phyloP scores from a whole-genome alignment of 2,329 filamentous ascomycete genomes.

The Elsinoe arachidis region DNA sequence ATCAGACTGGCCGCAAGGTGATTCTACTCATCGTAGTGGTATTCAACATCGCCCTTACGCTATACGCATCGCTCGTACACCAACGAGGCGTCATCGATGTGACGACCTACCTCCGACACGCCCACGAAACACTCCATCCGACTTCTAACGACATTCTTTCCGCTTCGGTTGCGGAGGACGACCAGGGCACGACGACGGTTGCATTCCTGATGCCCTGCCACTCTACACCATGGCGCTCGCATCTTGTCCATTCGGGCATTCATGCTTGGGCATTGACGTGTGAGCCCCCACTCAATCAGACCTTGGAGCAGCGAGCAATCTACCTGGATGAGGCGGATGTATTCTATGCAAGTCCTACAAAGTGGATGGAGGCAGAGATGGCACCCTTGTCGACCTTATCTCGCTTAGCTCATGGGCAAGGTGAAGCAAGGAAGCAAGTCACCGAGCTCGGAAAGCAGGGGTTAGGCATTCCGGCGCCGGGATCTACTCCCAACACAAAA shows the following conservation, averaged over 20 bases:
- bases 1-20: constrained; percentile 36
- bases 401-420: not conserved
- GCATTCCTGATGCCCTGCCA: constrained; percentile 94
- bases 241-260: constrained; percentile 67
- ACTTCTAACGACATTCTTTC: constrained; percentile 28
- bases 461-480: constrained; percentile 14
- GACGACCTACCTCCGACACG: constrained; percentile 62
- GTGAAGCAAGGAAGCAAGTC: not conserved
- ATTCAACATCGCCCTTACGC: constrained; percentile 61
- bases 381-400: not conserved
- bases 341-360: constrained; percentile 62
- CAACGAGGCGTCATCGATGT: constrained; percentile 72
- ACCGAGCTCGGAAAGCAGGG: constrained; percentile 12
- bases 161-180: constrained; percentile 11
- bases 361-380: constrained; percentile 38
- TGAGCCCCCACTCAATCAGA: constrained; percentile 71
- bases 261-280: constrained; percentile 79
- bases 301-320: constrained; percentile 49
- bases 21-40: constrained; percentile 48
- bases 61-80: constrained; percentile 68
- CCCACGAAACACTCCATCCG: constrained; percentile 50
- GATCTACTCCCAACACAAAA: not conserved
- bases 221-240: constrained; percentile 87
- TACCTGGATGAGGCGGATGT: constrained; percentile 88
- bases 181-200: constrained; percentile 40